Conservation (phyloP, 345 rosid genomes). For the Excoecaria cochinchinensis region DNA sequence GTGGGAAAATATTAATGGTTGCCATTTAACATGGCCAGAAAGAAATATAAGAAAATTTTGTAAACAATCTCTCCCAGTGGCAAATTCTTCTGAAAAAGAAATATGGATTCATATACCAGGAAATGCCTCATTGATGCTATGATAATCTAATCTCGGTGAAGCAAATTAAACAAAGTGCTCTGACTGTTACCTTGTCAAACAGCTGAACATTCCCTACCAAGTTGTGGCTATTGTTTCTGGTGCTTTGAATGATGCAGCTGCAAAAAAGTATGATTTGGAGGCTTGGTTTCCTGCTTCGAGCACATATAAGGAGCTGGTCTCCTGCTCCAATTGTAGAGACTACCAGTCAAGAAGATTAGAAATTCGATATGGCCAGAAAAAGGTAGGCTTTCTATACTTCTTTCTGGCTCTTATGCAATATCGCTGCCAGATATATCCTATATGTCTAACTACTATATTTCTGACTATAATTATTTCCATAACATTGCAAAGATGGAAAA, state of each 20-base stretch:
- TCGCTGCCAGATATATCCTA: not conserved
- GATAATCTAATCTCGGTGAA: not conserved
- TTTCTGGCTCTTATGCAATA: not conserved
- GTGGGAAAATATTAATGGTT: not conserved
- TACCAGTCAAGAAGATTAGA: conserved; percentile 85
- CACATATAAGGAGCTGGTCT: conserved; percentile 88
- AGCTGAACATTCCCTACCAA: conserved; percentile 83
- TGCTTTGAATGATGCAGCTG: conserved; percentile 90
- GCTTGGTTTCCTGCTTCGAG: conserved; percentile 94
- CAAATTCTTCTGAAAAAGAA: not conserved
- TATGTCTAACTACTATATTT: not conserved
- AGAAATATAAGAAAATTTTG: not conserved
- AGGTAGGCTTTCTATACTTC: conserved; percentile 38
- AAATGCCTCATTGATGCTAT: not conserved
- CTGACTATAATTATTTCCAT: not conserved
- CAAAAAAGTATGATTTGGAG: conserved; percentile 93
- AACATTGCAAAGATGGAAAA: too few relatives aligned
- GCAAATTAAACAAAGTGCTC: not conserved
- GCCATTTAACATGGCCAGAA: not conserved
- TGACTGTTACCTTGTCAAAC: conserved; percentile 22
- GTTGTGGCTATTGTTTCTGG: conserved; percentile 88
- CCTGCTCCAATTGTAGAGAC: conserved; percentile 91
- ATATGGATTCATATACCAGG: not conserved
- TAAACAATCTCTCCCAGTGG: not conserved
- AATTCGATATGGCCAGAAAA: conserved; percentile 89